Base-by-base conservation (phyloP, 805 yeast genomes). In the Wickerhamomyces queroliae region DNA sequence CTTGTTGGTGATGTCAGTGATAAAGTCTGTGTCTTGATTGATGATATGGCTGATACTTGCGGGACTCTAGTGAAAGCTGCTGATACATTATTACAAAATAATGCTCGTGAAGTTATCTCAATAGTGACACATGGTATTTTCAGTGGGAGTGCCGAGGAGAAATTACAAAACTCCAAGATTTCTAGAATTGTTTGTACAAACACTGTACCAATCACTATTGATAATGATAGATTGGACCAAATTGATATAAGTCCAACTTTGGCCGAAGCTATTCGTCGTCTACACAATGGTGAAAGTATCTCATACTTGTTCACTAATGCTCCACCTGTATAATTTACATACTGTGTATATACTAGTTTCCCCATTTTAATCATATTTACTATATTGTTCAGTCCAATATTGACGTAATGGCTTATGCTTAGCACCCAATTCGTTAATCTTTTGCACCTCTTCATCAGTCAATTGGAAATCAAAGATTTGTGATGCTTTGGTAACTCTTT, bases 31-130 rank as follows among this genome's bases (percentile, higher is more conserved):
- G 71, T 93, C 19, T 67, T 91, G 46, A 86, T 91, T 25, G 99
- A 91, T 62, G 99, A 91, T 60, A 93, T 91, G 95, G 98, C 98
- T 28, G 99, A 91, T 58, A 91, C 99, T 5, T 91, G 98, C 65
- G 98, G 99, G 30, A 91, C 99, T 2, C 69, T 91, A 48, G 93
- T 87, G 47, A 91, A 91, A 63, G 98, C 98, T 1, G 91, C 96
- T 10, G 95, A 91, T 46, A 79, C 90, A 6, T 67, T 91, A 44
- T 65, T 89, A 48, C 80, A 76, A 18, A 80, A 87, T 48, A 86
- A 89, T 23, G 98, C 99, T 4, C 70, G 76, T 43, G 74, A 78
- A 46, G 98, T 93, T 19, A 76, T 91, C 47, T 96, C 98, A 11
- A 83, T 93, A 37, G 96, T 91, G 10, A 91, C 98, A 1, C 99